These are phyloP conservation scores for Scleroderma citrinum DNA, from an alignment of 768 basidiomycete genomes.

Conservation along the genomic window DNA sequence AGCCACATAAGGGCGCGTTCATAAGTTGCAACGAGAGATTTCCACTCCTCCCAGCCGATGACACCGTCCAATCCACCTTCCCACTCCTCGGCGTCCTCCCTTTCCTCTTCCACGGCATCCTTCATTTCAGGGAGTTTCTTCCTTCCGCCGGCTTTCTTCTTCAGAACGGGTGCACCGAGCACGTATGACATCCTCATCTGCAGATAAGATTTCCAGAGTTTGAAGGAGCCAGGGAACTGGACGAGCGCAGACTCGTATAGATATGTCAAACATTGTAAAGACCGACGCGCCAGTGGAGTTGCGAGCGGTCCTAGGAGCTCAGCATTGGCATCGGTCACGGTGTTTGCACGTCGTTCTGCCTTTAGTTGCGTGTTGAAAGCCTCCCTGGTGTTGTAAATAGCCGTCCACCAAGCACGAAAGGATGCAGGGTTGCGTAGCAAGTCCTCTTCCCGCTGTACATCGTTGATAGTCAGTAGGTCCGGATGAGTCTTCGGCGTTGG, in stretches of 20 bases:
- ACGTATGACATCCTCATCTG: slow-evolving; percentile 80
- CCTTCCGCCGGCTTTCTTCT: slow-evolving; percentile 77
- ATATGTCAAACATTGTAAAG: slow-evolving; percentile 79
- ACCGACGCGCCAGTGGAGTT: slow-evolving; percentile 62
- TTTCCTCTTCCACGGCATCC: slow-evolving; percentile 82
- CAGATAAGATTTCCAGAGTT: slow-evolving; percentile 93
- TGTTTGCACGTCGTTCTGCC: slow-evolving; percentile 40
- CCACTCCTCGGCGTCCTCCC: slow-evolving; percentile 79
- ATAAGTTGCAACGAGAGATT: slow-evolving; percentile 75
- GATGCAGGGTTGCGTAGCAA: slow-evolving; percentile 85
- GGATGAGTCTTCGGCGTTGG: slow-evolving; percentile 79
- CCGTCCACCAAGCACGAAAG: slow-evolving; percentile 90
- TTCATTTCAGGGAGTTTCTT: slow-evolving; percentile 92
- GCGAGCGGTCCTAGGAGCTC: slow-evolving; percentile 75
- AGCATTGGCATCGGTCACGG: slow-evolving; percentile 45
- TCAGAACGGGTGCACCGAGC: slow-evolving; percentile 64
- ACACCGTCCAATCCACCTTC: slow-evolving; percentile 79
- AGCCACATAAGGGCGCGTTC: slow-evolving; percentile 95
- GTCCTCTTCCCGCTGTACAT: slow-evolving; percentile 90
- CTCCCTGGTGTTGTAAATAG: slow-evolving; percentile 73
- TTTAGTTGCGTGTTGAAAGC: slow-evolving; percentile 52
- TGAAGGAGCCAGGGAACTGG: slow-evolving; percentile 87
- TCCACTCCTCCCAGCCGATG: slow-evolving; percentile 98
- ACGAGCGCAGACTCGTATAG: slow-evolving; percentile 90
- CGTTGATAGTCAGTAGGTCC: slow-evolving; percentile 64